Conservation (phyloP, 768 basidiomycete genomes). For the Termitomyces sp. region DNA sequence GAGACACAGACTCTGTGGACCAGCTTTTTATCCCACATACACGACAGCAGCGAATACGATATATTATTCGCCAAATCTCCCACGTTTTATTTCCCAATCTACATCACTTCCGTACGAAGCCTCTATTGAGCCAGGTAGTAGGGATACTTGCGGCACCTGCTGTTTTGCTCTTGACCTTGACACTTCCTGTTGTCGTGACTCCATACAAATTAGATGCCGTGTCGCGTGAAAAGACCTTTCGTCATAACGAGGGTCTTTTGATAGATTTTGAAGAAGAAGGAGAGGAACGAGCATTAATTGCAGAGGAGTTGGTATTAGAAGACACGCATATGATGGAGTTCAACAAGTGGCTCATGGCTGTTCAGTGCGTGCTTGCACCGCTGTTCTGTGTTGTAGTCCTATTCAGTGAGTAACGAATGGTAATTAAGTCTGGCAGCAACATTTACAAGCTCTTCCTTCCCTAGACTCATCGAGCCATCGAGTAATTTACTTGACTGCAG, state of each 20-base stretch:
- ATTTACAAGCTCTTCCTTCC: slow-evolving; percentile 6
- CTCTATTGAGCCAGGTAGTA: slow-evolving; percentile 65
- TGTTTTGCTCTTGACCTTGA: slow-evolving; percentile 80
- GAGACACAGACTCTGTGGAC: slow-evolving; percentile 35
- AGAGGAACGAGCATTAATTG: slow-evolving; percentile 62
- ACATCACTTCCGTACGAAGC: slow-evolving; percentile 68
- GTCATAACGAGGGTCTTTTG: slow-evolving; percentile 40
- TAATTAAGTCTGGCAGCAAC: neutral
- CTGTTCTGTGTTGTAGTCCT: slow-evolving; percentile 71
- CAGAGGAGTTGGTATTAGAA: slow-evolving; percentile 71
- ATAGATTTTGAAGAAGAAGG: slow-evolving; percentile 78
- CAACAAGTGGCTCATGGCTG: slow-evolving; percentile 82
- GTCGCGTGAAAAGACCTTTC: slow-evolving; percentile 38
- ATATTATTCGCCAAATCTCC: slow-evolving; percentile 37
- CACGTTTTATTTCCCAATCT: slow-evolving; percentile 86
- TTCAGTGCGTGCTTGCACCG: slow-evolving; percentile 82
- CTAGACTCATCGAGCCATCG: slow-evolving; percentile 45
- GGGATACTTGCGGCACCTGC: slow-evolving; percentile 84
- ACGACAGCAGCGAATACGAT: slow-evolving; percentile 35
- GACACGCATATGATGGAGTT: slow-evolving; percentile 63
- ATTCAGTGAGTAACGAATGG: slow-evolving; percentile 55
- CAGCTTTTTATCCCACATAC: slow-evolving; percentile 40
- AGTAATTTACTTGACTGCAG: slow-evolving; percentile 51
- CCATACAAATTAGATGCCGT: slow-evolving; percentile 37
- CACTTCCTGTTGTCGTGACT: slow-evolving; percentile 84